Percentiles rank a stretch among this genome's conserved stretches.
These are phyloP conservation scores for Phyllostachys edulis DNA, from an alignment of 176 grass and related monocot genomes.

Conservation along the genomic window DNA sequence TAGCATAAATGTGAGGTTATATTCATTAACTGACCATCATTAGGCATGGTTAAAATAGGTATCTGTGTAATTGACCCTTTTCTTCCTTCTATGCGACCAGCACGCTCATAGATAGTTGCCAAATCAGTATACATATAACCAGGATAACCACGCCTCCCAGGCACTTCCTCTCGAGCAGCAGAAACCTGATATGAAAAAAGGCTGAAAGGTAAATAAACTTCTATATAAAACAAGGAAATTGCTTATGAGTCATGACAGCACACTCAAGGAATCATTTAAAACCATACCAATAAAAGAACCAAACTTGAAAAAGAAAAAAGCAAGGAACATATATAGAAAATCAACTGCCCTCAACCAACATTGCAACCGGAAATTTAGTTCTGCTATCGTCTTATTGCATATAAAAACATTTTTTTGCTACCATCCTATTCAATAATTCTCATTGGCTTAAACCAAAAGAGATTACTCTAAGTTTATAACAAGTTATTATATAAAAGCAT, in stretches of 20 bases:
- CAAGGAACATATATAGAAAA: background rate
- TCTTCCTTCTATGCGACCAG: conserved; percentile 82
- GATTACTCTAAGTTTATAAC: background rate
- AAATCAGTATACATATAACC: conserved; percentile 88
- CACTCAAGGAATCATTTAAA: background rate
- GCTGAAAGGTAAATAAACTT: background rate
- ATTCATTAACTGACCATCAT: conserved; percentile 57
- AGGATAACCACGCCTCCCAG: conserved; percentile 82
- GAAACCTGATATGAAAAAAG: conserved; percentile 48
- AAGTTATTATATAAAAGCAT: conserved; percentile 14
- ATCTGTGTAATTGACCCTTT: conserved; percentile 83
- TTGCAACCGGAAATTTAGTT: background rate
- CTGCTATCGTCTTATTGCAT: background rate
- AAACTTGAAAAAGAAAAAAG: background rate
- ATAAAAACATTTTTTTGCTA: background rate
- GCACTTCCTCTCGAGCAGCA: conserved; percentile 81
- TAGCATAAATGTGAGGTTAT: background rate
- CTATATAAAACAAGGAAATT: background rate
- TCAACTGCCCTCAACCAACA: background rate
- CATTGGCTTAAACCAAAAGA: background rate
- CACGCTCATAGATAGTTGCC: conserved; percentile 82
- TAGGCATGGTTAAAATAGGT: conserved; percentile 86
- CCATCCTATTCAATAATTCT: background rate
- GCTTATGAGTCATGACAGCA: background rate
- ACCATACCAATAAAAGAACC: background rate